These are phyloP conservation scores for Lanmaoa pseudosensibilis DNA, from an alignment of 768 basidiomycete species.

Conservation along the genomic window DNA sequence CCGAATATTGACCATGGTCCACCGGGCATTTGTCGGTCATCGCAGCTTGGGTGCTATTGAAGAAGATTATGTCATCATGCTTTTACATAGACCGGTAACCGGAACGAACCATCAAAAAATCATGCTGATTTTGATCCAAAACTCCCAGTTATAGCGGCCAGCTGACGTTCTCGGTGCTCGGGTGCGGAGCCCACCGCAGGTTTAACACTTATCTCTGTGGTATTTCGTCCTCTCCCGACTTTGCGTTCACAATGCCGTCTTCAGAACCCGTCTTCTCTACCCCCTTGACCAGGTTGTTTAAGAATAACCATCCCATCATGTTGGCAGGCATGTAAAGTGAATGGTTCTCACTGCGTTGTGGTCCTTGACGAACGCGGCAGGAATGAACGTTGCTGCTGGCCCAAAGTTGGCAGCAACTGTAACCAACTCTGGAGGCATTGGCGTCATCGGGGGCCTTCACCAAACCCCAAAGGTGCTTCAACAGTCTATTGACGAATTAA, in stretches of 20 bases:
- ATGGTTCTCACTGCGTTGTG: background rate
- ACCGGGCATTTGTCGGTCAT: constrained; percentile 49
- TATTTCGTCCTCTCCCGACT: background rate
- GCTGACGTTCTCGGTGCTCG: background rate
- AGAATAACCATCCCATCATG: constrained; percentile 81
- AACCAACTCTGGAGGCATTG: constrained; percentile 89
- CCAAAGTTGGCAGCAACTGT: constrained; percentile 84
- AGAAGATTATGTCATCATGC: constrained; percentile 18
- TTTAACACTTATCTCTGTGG: background rate
- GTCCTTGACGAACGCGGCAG: constrained; percentile 11
- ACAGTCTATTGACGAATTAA: constrained; percentile 68
- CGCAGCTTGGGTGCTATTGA: background rate
- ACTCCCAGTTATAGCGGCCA: background rate
- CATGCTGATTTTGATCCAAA: background rate
- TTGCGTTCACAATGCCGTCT: constrained; percentile 53
- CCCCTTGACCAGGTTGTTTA: constrained; percentile 72
- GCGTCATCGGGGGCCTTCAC: constrained; percentile 82
- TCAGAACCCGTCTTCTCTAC: constrained; percentile 67
- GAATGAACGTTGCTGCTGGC: constrained; percentile 85
- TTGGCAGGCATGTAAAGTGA: constrained; percentile 53
- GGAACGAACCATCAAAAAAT: background rate
- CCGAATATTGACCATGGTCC: constrained; percentile 38
- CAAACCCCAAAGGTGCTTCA: constrained; percentile 73
- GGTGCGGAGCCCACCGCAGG: background rate
- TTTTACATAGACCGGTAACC: background rate